A percentile compares a stretch with the other conserved stretches of the same genome.
Evolutionary conservation across 2,329 filamentous ascomycete genomes (phyloP).

Genomic region (Fusarium nanum): DNA sequence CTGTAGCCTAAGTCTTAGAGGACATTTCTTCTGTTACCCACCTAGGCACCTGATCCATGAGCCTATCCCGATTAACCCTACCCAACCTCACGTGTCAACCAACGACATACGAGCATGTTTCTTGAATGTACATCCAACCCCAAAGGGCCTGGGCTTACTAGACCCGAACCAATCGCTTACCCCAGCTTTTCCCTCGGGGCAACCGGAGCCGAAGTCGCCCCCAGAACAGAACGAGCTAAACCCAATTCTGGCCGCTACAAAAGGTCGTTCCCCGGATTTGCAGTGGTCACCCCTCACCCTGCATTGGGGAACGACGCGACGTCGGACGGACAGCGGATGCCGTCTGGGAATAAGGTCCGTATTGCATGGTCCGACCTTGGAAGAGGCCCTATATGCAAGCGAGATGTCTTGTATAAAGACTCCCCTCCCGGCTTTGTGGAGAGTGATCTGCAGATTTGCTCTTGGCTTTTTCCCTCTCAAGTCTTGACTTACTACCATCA

Average conservation of each 20-base stretch:
- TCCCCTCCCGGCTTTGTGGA: background rate
- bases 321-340: constrained; percentile 27
- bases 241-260: background rate
- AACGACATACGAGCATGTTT: background rate
- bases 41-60: background rate
- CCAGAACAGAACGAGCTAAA: constrained; percentile 2
- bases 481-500: constrained; percentile 8
- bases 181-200: constrained; percentile 25
- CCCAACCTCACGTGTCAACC: background rate
- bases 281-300: too few species aligned
- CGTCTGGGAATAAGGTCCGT: constrained; percentile 21
- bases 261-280: constrained; percentile 3
- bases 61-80: background rate
- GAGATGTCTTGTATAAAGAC: constrained; percentile 31
- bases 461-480: constrained; percentile 14
- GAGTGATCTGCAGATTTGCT: constrained; percentile 10
- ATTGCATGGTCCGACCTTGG: background rate
- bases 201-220: constrained; percentile 27
- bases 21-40: too few species aligned
- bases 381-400: background rate
- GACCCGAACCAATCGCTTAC: constrained; percentile 15
- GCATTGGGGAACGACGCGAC: constrained; percentile 25
- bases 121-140: background rate
- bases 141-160: background rate
- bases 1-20: too few species aligned